Conservation (phyloP, 768 basidiomycete genomes). For the Mycena sanguinolenta region DNA sequence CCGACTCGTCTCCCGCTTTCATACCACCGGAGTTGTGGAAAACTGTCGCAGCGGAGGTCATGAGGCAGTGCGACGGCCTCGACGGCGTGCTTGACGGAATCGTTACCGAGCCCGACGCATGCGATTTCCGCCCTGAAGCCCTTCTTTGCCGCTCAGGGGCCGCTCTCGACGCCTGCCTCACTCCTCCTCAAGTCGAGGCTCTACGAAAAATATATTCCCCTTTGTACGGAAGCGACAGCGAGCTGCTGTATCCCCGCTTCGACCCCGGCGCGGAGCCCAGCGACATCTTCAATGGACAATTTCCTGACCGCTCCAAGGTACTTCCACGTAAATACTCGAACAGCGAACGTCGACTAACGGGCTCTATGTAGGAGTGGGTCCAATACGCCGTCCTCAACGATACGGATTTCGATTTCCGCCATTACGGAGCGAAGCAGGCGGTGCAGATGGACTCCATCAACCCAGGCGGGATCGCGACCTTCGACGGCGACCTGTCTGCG, state of each 20-base stretch:
- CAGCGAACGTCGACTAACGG: neutral
- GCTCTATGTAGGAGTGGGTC: constrained; percentile 17
- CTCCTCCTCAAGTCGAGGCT: constrained; percentile 37
- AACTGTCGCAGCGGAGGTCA: constrained; percentile 37
- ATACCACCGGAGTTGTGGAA: constrained; percentile 38
- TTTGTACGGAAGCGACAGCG: constrained; percentile 31
- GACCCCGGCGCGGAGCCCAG: constrained; percentile 29
- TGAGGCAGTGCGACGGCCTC: constrained; percentile 28
- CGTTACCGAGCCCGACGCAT: constrained; percentile 42
- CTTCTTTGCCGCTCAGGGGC: constrained; percentile 29
- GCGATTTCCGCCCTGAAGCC: constrained; percentile 39
- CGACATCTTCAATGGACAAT: constrained; percentile 5
- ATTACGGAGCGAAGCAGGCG: constrained; percentile 16
- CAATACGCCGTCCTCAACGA: constrained; percentile 32
- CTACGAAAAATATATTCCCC: constrained; percentile 40
- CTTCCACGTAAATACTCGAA: neutral
- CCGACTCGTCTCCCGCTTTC: constrained; percentile 25
- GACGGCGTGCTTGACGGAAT: constrained; percentile 43
- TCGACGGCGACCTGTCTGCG: constrained; percentile 18
- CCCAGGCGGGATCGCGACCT: constrained; percentile 30
- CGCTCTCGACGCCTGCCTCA: constrained; percentile 30
- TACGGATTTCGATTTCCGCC: constrained; percentile 12
- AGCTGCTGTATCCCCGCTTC: constrained; percentile 35
- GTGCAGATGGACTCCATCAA: constrained; percentile 11
- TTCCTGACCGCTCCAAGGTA: constrained; percentile 1